Evolutionary conservation across 345 rosid genomes (phyloP).

Genomic region (Isatis tinctoria): DNA sequence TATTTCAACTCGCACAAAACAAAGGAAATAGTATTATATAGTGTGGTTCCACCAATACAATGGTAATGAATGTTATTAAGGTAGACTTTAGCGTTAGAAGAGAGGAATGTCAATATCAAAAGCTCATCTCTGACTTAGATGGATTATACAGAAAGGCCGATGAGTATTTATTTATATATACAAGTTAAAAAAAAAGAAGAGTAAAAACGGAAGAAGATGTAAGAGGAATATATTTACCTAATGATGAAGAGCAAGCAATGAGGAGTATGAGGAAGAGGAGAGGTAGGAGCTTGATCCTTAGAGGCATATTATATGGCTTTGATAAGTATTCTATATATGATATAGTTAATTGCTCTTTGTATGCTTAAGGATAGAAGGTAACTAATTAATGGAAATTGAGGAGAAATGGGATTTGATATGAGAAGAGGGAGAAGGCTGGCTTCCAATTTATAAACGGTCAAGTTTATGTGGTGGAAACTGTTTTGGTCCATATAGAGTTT

Average conservation of each 20-base stretch:
- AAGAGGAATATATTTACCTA: conserved; percentile 15
- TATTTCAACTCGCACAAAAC: not conserved
- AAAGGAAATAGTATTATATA: not conserved
- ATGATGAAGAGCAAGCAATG: conserved; percentile 31
- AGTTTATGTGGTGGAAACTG: conserved; percentile 25
- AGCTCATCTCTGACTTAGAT: not conserved
- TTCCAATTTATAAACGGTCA: conserved; percentile 31
- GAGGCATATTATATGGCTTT: conserved; percentile 38
- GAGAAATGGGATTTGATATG: conserved; percentile 7
- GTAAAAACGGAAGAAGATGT: not conserved
- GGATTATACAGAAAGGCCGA: not conserved
- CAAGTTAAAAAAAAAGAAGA: not conserved
- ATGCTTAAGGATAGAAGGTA: not conserved
- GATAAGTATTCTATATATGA: not conserved
- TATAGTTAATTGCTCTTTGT: not conserved
- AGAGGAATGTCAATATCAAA: not conserved
- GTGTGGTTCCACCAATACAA: not conserved
- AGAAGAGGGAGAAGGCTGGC: conserved; percentile 23
- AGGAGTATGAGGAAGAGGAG: conserved; percentile 39
- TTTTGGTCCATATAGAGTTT: conserved; percentile 9
- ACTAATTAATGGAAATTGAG: not conserved
- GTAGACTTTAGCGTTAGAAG: not conserved
- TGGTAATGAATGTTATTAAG: not conserved
- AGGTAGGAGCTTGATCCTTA: conserved; percentile 38
- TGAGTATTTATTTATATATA: not conserved